Evolutionary conservation across 768 basidiomycete species (phyloP).

Genomic region (Lactarius sanguifluus): DNA sequence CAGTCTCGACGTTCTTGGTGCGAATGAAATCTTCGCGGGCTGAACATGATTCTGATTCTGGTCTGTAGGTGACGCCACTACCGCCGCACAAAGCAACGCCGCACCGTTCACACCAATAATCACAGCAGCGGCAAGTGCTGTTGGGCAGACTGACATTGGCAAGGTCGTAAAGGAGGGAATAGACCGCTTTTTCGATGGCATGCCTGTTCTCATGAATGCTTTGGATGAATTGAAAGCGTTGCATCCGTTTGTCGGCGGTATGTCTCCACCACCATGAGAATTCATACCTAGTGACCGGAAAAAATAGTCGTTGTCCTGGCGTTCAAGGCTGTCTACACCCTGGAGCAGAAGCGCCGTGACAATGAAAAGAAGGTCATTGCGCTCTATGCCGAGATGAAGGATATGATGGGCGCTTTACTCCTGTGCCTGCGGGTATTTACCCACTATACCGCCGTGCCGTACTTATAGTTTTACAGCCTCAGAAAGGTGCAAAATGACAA

Average conservation of each 20-base stretch:
- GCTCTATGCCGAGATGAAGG: constrained; percentile 50
- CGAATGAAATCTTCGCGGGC: not conserved
- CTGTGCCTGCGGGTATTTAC: constrained; percentile 4
- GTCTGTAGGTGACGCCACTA: not conserved
- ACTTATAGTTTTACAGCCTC: constrained; percentile 33
- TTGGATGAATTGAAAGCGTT: constrained; percentile 34
- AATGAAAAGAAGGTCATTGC: constrained; percentile 51
- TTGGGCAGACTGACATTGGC: constrained; percentile 11
- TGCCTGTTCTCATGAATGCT: constrained; percentile 33
- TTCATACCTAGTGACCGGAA: not conserved
- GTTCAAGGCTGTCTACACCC: constrained; percentile 48
- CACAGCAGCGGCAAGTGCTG: constrained; percentile 2
- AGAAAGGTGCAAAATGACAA: constrained; percentile 36
- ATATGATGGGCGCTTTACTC: constrained; percentile 41
- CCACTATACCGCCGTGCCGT: not conserved
- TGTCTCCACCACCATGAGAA: not conserved
- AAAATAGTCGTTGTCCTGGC: constrained; percentile 47
- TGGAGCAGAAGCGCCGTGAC: constrained; percentile 49
- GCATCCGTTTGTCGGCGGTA: constrained; percentile 35
- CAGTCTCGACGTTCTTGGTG: not conserved
- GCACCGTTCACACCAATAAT: constrained; percentile 3
- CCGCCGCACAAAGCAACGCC: not conserved
- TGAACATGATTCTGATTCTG: not conserved
- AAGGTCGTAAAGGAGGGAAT: constrained; percentile 29
- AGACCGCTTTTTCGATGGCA: constrained; percentile 31